Conservation (phyloP, 140 eudicot genomes). For the Oenanthe javanica region DNA sequence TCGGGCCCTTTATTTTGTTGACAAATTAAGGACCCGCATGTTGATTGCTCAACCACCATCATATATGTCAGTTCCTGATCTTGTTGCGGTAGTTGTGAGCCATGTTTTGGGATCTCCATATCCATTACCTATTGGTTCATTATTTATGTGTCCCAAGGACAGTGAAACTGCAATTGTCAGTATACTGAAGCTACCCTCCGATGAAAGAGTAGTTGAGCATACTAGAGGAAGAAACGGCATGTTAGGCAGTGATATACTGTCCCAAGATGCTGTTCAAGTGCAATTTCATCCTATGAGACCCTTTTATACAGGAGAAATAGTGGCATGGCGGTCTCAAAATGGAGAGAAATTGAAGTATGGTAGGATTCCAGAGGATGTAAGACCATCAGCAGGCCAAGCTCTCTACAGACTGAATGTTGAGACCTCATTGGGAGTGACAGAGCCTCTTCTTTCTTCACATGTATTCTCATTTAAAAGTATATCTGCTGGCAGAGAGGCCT, state of each 20-base stretch:
- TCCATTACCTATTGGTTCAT: conserved; percentile 58
- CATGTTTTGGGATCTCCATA: conserved; percentile 68
- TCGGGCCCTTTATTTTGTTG: conserved; percentile 68
- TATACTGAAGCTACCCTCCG: conserved; percentile 62
- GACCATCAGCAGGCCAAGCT: conserved; percentile 95
- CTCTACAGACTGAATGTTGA: conserved; percentile 83
- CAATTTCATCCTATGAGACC: conserved; percentile 97
- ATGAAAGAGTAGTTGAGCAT: conserved; percentile 26
- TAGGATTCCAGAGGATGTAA: conserved; percentile 76
- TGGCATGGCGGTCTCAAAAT: conserved; percentile 89
- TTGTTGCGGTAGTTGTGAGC: conserved; percentile 68
- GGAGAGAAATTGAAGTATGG: conserved; percentile 95
- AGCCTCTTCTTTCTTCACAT: conserved; percentile 68
- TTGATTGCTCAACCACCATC: conserved; percentile 83
- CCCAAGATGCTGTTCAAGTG: conserved; percentile 89
- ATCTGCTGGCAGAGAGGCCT: conserved; percentile 39
- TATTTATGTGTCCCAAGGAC: conserved; percentile 70
- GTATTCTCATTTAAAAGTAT: conserved; percentile 76
- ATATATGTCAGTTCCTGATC: conserved; percentile 61
- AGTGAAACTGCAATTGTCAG: conserved; percentile 57
- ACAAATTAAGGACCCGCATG: conserved; percentile 37
- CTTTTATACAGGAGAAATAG: conserved; percentile 86
- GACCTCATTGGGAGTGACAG: conserved; percentile 56
- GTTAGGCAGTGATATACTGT: conserved; percentile 69
- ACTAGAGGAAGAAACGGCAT: conserved; percentile 38